Percentiles rank a stretch among this genome's conserved stretches.
Evolutionary conservation across 768 basidiomycete genomes (phyloP).

Genomic region (Tricholoma saponaceum): DNA sequence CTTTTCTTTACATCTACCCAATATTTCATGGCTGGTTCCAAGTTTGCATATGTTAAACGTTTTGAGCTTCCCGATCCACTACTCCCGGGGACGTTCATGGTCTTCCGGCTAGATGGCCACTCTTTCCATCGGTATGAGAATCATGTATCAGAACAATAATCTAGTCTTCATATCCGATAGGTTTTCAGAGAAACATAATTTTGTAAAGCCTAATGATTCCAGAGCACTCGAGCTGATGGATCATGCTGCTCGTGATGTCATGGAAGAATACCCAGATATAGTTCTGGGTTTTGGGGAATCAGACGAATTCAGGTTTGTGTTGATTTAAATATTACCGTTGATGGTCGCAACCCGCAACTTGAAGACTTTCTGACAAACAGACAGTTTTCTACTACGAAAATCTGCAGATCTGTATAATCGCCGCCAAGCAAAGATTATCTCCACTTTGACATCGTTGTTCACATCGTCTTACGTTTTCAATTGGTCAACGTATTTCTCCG

Average conservation of each 20-base stretch:
- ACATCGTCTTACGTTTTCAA: constrained; percentile 87
- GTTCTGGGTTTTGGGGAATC: constrained; percentile 92
- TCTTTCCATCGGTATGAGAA: constrained; percentile 78
- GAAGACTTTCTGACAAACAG: background rate
- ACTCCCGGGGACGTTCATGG: constrained; percentile 77
- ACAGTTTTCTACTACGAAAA: constrained; percentile 82
- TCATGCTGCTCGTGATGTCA: constrained; percentile 73
- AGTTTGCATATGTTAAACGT: constrained; percentile 83
- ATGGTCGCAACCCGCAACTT: background rate
- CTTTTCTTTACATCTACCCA: background rate
- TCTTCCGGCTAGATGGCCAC: constrained; percentile 89
- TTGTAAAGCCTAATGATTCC: constrained; percentile 88
- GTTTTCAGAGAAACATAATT: constrained; percentile 80
- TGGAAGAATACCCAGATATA: constrained; percentile 82
- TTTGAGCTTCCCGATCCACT: constrained; percentile 89
- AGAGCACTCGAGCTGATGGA: constrained; percentile 92
- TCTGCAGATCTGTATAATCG: constrained; percentile 79
- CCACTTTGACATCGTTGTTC: constrained; percentile 80
- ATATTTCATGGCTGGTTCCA: constrained; percentile 80
- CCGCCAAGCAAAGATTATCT: constrained; percentile 81
- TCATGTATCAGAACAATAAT: background rate
- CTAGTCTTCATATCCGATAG: constrained; percentile 32
- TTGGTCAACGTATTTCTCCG: constrained; percentile 79
- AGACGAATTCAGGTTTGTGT: constrained; percentile 86
- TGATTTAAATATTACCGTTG: background rate